phyloP scores from a whole-genome alignment of 2,329 filamentous ascomycete genomes.

The Aspergillus fischeri region DNA sequence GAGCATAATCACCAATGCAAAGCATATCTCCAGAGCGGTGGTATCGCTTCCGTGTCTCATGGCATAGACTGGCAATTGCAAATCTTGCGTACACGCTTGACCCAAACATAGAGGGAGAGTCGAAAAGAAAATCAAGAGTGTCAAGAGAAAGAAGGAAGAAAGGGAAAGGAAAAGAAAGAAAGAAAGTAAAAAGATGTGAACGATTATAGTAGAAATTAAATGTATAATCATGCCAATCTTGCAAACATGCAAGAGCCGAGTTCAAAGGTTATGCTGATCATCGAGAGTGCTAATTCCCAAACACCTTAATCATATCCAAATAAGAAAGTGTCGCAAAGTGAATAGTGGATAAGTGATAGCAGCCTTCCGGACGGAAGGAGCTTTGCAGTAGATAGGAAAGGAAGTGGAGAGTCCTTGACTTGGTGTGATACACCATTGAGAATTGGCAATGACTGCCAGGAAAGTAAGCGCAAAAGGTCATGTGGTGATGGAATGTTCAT shows the following conservation, averaged over 20 bases:
- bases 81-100: constrained; percentile 1
- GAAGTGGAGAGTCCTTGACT: neutral
- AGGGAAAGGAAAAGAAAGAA: constrained; percentile 4
- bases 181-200: constrained; percentile 1
- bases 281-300: neutral
- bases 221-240: neutral
- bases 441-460: neutral
- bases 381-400: neutral
- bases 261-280: neutral
- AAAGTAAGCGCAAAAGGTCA: neutral
- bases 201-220: constrained; percentile 4
- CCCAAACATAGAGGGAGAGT: neutral
- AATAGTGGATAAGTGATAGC: neutral
- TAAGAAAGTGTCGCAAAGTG: neutral
- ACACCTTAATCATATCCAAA: neutral
- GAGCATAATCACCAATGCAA: neutral
- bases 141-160: constrained; percentile 7
- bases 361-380: neutral
- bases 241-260: neutral
- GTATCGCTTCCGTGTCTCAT: constrained; percentile 12
- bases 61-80: constrained; percentile 1
- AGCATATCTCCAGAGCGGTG: neutral
- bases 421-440: neutral
- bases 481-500: neutral
- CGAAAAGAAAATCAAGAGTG: constrained; percentile 1